Base-by-base conservation (phyloP, 2,329 filamentous ascomycete genomes). In the Xylaria sp. region DNA sequence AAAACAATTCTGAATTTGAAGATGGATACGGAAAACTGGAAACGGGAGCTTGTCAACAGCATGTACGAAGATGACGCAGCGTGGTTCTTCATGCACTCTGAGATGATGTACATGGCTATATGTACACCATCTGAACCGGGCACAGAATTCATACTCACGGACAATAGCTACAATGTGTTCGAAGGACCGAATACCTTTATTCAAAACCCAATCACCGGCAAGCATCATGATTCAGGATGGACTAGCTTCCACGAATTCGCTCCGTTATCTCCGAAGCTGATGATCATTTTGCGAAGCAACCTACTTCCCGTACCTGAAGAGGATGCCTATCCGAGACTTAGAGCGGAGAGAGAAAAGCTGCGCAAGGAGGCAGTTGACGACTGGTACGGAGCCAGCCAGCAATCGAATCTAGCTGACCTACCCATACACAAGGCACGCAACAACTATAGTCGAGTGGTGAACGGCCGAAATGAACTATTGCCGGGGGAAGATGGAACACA, bases 161-260 rank as follows among this genome's bases (percentile, higher is more conserved):
- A 67, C 8, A 68, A 72, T 20, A 70, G 71, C 53, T 72, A 70
- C 2, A 72, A 71, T 23, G 62, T 78, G n/a, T 74, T 68, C 18
- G 76, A 78, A 63, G 77, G 76, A 1, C 76, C 72, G 1, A 73
- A 66, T 43, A 70, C 52, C 1, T 66, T 70, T 32, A 25, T 65
- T 0, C 13, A 59, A 23, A 60, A 76, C 43, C 50, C 34, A 2
- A 55, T 23, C 2, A 74, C 71, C 0, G 75, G 76, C 1, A 15
- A 68, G 68, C 18, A 10, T 39, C 4, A 9, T 3, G 34, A 56
- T 3, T 3, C 10, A 0, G 9, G 60, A 50, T 70, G 72, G 60
- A 64, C 61, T 3, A 59, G 20, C 7, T 72, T 77, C 34, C 76
- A 78, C 34, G 74, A 77, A n/a, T 78, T 78, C 46, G 74, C 76